Conservation (phyloP, 352 stramenopile genomes). For the Pythium graminicola region DNA sequence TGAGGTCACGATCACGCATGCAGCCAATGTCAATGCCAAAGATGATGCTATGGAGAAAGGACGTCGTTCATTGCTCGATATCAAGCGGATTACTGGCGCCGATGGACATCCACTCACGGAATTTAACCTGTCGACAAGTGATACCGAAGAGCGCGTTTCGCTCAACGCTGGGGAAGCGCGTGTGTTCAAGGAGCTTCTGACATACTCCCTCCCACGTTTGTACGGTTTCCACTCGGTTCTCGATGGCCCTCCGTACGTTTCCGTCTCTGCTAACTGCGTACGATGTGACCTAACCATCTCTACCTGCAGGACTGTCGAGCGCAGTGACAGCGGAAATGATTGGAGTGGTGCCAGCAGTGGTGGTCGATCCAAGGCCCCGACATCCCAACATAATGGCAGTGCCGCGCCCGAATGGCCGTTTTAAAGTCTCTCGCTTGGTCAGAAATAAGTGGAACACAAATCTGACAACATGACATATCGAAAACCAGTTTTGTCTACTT, state of each 20-base stretch:
- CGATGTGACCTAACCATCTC: background rate
- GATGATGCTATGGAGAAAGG: constrained; percentile 45
- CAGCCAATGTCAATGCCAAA: constrained; percentile 69
- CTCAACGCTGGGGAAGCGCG: constrained; percentile 69
- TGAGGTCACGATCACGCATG: constrained; percentile 66
- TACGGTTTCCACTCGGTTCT: constrained; percentile 73
- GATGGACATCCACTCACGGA: constrained; percentile 50
- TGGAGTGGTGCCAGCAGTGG: constrained; percentile 22
- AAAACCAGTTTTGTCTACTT: constrained; percentile 14
- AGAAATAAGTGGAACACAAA: background rate
- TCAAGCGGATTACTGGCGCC: constrained; percentile 30
- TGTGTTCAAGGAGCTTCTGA: constrained; percentile 55
- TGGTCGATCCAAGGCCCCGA: constrained; percentile 8
- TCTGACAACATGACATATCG: background rate
- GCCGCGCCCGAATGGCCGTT: constrained; percentile 72
- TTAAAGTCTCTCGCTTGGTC: too few relatives aligned
- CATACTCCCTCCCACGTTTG: constrained; percentile 69
- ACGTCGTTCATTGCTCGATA: constrained; percentile 35
- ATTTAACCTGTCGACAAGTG: constrained; percentile 36
- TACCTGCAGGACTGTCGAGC: constrained; percentile 40
- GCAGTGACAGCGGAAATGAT: constrained; percentile 27
- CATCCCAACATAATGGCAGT: constrained; percentile 8
- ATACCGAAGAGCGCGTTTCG: constrained; percentile 36
- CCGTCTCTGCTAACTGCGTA: background rate
- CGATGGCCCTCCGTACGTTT: constrained; percentile 58